Evolutionary conservation across 1,284 basidiomycete genomes (phyloP).

Genomic region (Ceratobasidium sp.): DNA sequence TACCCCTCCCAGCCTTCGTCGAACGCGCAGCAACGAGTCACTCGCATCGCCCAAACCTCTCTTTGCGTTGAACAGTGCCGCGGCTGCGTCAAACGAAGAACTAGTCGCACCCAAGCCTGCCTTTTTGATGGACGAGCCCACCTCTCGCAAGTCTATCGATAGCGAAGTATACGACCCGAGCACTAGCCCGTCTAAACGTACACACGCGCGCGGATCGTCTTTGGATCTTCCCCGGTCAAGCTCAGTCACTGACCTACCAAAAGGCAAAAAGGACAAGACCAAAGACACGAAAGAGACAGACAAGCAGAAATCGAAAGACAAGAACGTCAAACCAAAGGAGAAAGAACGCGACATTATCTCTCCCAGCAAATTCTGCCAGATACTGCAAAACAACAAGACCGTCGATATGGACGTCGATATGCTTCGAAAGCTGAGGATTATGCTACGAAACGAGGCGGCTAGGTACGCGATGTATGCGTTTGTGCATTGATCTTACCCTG

Average conservation of each 20-base stretch:
- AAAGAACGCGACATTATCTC: constrained; percentile 60
- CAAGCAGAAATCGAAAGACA: constrained; percentile 52
- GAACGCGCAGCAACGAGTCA: constrained; percentile 78
- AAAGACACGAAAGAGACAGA: constrained; percentile 44
- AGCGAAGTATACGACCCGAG: constrained; percentile 49
- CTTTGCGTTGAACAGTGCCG: constrained; percentile 48
- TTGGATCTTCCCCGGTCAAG: constrained; percentile 62
- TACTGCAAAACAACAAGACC: constrained; percentile 76
- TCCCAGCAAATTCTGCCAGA: constrained; percentile 73
- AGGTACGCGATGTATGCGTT: constrained; percentile 63
- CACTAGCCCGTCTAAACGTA: constrained; percentile 46
- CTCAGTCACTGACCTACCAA: constrained; percentile 9
- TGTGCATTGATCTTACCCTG: constrained; percentile 21
- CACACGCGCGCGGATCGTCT: constrained; percentile 69
- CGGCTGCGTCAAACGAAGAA: constrained; percentile 53
- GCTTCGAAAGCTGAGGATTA: constrained; percentile 81
- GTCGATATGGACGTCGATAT: constrained; percentile 78
- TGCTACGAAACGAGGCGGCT: constrained; percentile 89
- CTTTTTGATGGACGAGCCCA: constrained; percentile 62
- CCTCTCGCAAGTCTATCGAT: constrained; percentile 54
- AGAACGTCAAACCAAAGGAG: constrained; percentile 65
- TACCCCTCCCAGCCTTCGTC: constrained; percentile 64
- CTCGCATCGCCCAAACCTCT: constrained; percentile 67
- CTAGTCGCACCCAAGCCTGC: constrained; percentile 20
- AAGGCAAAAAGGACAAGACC: constrained; percentile 43